phyloP scores from a whole-genome alignment of 257 asterid species.

The Galeopsis tetrahit region DNA sequence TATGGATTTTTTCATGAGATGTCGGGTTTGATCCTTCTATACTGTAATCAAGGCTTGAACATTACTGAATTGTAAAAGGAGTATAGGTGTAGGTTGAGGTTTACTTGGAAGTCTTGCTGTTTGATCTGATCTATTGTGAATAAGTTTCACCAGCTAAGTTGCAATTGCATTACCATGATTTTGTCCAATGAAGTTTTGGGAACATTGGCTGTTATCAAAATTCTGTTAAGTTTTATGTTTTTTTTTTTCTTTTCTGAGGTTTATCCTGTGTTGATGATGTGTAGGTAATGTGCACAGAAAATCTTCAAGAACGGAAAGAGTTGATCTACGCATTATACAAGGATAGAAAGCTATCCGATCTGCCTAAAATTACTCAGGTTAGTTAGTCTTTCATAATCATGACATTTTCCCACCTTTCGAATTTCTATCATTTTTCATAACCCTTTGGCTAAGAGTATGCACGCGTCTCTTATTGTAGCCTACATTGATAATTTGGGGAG shows the following conservation, averaged over 20 bases:
- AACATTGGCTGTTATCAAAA: too few relatives aligned
- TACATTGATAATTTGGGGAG: slow-evolving; percentile 82
- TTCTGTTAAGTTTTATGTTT: background rate
- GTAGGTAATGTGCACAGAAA: slow-evolving; percentile 78
- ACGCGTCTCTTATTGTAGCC: slow-evolving; percentile 48
- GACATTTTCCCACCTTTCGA: background rate
- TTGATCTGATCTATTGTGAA: background rate
- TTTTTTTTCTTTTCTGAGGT: background rate
- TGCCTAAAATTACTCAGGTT: slow-evolving; percentile 82
- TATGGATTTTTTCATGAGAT: background rate
- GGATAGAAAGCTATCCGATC: slow-evolving; percentile 64
- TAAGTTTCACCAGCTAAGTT: background rate
- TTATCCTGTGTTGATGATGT: slow-evolving; percentile 20
- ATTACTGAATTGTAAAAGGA: background rate
- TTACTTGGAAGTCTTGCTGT: background rate
- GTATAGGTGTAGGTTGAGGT: background rate
- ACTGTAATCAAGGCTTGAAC: too few relatives aligned
- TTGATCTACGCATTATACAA: slow-evolving; percentile 65
- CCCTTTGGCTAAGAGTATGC: slow-evolving; percentile 19
- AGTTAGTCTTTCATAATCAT: background rate
- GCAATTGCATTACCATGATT: background rate
- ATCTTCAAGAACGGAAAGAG: slow-evolving; percentile 73
- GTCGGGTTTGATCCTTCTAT: background rate
- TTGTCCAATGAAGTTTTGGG: background rate
- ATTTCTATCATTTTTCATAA: background rate